Evolutionary conservation across 179 eudicot genomes (phyloP).

Genomic region (Silene noctiflora): DNA sequence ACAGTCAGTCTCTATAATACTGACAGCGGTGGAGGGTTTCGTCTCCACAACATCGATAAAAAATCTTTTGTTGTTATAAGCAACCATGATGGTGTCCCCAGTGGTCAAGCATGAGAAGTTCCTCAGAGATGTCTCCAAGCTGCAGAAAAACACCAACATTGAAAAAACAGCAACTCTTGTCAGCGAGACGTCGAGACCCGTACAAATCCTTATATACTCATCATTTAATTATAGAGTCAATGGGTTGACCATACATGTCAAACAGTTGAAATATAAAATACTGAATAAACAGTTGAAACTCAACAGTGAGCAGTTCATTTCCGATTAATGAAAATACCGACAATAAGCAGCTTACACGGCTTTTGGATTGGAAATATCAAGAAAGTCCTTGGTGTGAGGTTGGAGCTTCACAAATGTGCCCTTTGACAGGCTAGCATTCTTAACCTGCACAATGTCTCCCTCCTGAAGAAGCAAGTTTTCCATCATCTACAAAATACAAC

Average conservation of each 20-base stretch:
- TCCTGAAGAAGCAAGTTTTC: conserved; percentile 39
- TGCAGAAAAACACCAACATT: conserved; percentile 16
- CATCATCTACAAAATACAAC: conserved; percentile 31
- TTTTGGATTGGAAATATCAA: conserved; percentile 39
- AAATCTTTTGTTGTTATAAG: conserved; percentile 34
- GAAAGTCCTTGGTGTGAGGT: conserved; percentile 37
- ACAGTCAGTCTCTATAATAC: conserved; percentile 40
- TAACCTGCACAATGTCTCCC: conserved; percentile 40
- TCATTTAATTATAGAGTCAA: background rate
- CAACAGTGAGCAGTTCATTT: conserved; percentile 5
- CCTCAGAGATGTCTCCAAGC: conserved; percentile 42
- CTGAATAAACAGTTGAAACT: background rate
- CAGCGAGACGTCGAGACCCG: background rate
- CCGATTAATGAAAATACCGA: background rate
- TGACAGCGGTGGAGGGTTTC: conserved; percentile 38
- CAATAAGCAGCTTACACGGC: conserved; percentile 31
- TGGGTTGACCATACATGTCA: conserved; percentile 1
- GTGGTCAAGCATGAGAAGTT: conserved; percentile 37
- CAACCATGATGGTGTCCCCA: conserved; percentile 41
- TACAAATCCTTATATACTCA: background rate
- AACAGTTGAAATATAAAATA: background rate
- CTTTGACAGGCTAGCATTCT: conserved; percentile 36
- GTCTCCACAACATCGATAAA: conserved; percentile 35
- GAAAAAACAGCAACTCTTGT: too few relatives aligned
- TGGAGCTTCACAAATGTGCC: conserved; percentile 39